Conservation (phyloP, 441 rosid species). For the Hura crepitans region DNA sequence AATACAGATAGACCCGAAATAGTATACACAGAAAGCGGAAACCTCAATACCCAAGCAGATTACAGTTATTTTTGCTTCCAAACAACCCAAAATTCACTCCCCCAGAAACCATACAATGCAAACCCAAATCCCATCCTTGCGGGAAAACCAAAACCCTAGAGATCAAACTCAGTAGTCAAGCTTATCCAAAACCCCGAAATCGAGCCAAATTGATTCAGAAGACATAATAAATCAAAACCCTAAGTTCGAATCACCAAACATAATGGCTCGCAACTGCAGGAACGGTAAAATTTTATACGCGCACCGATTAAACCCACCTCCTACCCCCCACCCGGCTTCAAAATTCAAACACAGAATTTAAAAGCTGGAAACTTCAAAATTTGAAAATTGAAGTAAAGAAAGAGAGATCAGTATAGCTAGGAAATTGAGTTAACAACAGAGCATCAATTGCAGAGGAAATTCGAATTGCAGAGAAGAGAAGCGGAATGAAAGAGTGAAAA, state of each 20-base stretch:
- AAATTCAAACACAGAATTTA: constrained; percentile 31
- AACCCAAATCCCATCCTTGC: constrained; percentile 55
- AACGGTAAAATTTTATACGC: constrained; percentile 34
- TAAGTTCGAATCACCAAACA: constrained; percentile 41
- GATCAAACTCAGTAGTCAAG: constrained; percentile 40
- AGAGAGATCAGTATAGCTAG: constrained; percentile 53
- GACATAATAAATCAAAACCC: constrained; percentile 48
- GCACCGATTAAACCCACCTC: constrained; percentile 32
- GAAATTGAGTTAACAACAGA: constrained; percentile 42
- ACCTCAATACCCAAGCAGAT: constrained; percentile 15
- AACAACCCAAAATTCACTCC: constrained; percentile 40
- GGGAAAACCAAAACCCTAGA: constrained; percentile 57
- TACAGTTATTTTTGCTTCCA: constrained; percentile 43
- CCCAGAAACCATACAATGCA: constrained; percentile 47
- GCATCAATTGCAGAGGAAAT: constrained; percentile 33
- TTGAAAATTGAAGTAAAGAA: constrained; percentile 33
- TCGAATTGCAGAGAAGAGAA: constrained; percentile 33
- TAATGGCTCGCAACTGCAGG: constrained; percentile 32
- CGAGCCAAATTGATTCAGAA: constrained; percentile 26
- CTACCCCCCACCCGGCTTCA: constrained; percentile 11
- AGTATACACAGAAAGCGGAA: constrained; percentile 23
- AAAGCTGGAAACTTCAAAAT: constrained; percentile 29
- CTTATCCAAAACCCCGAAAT: constrained; percentile 36
- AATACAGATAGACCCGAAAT: constrained; percentile 19
- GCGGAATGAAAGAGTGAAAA: constrained; percentile 38